These are phyloP conservation scores for Phytophthora syringae DNA, from an alignment of 352 stramenopile genomes.

Conservation along the genomic window DNA sequence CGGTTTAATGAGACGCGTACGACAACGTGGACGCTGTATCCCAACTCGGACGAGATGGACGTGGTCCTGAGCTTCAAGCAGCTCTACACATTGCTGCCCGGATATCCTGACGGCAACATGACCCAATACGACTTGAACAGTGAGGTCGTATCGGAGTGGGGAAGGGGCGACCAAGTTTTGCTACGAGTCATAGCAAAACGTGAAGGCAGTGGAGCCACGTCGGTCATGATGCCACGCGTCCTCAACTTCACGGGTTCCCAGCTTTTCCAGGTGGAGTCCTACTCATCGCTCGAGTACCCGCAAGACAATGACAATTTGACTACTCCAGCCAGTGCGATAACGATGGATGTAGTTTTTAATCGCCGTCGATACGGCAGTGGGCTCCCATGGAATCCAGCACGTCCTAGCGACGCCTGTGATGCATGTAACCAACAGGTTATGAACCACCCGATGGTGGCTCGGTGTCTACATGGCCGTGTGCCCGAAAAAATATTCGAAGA, in stretches of 20 bases:
- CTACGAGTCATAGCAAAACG: constrained; percentile 41
- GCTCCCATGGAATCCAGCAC: constrained; percentile 39
- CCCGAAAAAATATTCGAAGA: constrained; percentile 33
- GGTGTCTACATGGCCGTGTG: constrained; percentile 33
- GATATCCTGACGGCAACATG: constrained; percentile 32
- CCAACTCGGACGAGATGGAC: constrained; percentile 46
- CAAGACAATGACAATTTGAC: constrained; percentile 17
- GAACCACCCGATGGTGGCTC: constrained; percentile 24
- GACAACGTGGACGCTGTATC: constrained; percentile 52
- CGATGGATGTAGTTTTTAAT: constrained; percentile 37
- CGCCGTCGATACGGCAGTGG: constrained; percentile 43
- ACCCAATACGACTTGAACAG: constrained; percentile 21
- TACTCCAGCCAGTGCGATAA: constrained; percentile 14
- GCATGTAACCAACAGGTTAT: constrained; percentile 15
- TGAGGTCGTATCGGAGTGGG: constrained; percentile 38
- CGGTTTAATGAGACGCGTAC: constrained; percentile 38
- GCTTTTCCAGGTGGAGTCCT: constrained; percentile 49
- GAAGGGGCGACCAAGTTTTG: constrained; percentile 48
- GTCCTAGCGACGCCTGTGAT: constrained; percentile 30
- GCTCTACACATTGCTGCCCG: constrained; percentile 56
- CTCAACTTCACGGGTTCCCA: constrained; percentile 52
- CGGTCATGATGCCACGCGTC: constrained; percentile 44
- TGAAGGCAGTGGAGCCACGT: constrained; percentile 19
- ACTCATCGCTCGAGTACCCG: constrained; percentile 36
- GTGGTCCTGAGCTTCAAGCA: constrained; percentile 65